phyloP scores from a whole-genome alignment of 2,329 filamentous ascomycete genomes.

The Graphiopsis chlorocephala region DNA sequence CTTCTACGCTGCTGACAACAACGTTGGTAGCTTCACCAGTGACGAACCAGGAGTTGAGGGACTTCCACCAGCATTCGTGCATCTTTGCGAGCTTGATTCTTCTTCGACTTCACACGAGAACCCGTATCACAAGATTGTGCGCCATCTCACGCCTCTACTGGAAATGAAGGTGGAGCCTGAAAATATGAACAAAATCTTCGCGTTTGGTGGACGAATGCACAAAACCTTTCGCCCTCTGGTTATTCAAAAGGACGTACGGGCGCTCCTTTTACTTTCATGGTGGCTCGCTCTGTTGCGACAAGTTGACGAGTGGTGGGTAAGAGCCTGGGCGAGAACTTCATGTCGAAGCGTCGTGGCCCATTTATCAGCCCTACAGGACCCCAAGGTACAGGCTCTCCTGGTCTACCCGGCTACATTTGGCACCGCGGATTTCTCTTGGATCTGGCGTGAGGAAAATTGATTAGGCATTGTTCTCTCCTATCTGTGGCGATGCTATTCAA shows the following conservation, averaged over 20 bases:
- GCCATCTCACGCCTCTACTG: constrained; percentile 21
- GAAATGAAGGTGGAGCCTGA: constrained; percentile 14
- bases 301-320: constrained; percentile 25
- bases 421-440: constrained; percentile 1
- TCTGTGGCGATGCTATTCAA: neutral
- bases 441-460: constrained; percentile 11
- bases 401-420: constrained; percentile 21
- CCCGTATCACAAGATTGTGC: constrained; percentile 21
- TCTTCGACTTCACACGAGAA: constrained; percentile 19
- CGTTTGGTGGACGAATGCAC: constrained; percentile 21
- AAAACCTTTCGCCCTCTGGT: constrained; percentile 18
- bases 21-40: constrained; percentile 18
- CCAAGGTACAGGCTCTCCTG: constrained; percentile 19
- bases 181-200: constrained; percentile 23
- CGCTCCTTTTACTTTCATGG: constrained; percentile 22
- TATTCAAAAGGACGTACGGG: constrained; percentile 18
- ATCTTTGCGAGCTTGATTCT: constrained; percentile 22
- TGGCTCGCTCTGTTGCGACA: constrained; percentile 23
- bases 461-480: neutral
- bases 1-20: constrained; percentile 17
- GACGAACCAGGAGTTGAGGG: constrained; percentile 17
- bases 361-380: constrained; percentile 13
- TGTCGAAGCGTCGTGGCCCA: constrained; percentile 21
- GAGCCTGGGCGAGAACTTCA: constrained; percentile 18
- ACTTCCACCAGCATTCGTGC: constrained; percentile 19